Conservation (phyloP, 345 rosid species). For the Trapa bicornis region DNA sequence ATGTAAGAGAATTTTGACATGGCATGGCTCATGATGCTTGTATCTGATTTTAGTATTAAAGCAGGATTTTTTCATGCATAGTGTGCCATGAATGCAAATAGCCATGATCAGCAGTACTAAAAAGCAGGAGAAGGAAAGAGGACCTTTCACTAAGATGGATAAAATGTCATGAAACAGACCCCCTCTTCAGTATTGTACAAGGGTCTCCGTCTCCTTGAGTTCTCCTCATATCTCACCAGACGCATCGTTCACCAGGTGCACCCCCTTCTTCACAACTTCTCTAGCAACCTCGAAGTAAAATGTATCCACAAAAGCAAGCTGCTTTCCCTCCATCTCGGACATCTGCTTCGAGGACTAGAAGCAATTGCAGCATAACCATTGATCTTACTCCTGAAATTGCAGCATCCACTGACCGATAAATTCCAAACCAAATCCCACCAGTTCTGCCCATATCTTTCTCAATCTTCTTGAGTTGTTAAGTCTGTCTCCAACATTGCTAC, state of each 20-base stretch:
- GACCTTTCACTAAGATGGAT: background rate
- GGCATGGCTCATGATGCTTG: background rate
- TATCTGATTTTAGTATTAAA: background rate
- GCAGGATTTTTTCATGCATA: background rate
- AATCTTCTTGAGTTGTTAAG: conserved; percentile 56
- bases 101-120: too few relatives aligned
- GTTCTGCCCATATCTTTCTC: conserved; percentile 76
- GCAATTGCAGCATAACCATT: conserved; percentile 48
- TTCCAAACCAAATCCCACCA: conserved; percentile 61
- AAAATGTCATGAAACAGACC: background rate
- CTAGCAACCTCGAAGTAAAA: conserved; percentile 77
- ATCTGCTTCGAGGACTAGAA: conserved; percentile 66
- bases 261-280: conserved; percentile 70
- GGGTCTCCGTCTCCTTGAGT: too few relatives aligned
- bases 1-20: background rate
- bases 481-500: conserved; percentile 81
- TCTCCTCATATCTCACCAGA: conserved; percentile 20
- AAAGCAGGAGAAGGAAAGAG: background rate
- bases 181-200: conserved; percentile 30
- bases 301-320: conserved; percentile 71
- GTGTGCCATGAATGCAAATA: background rate
- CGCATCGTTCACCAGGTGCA: conserved; percentile 75
- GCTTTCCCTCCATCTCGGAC: conserved; percentile 87
- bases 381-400: conserved; percentile 56
- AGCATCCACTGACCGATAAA: conserved; percentile 46